Evolutionary conservation across 2,329 filamentous ascomycete genomes (phyloP).

Genomic region (Chlorencoelia australis): DNA sequence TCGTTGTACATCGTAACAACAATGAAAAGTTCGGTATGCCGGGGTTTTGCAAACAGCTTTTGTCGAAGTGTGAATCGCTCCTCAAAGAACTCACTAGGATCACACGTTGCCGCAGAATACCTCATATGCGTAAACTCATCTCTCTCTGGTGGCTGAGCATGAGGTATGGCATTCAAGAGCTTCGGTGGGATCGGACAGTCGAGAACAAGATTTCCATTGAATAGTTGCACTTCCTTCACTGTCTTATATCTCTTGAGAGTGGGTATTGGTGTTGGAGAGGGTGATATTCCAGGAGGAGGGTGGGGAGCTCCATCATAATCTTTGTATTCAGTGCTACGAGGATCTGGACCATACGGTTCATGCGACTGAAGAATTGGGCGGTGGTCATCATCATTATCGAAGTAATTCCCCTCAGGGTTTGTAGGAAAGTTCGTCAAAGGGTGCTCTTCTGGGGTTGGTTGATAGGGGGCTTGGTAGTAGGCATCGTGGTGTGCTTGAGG

Average conservation of each 20-base stretch:
- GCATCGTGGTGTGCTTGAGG: constrained; percentile 80
- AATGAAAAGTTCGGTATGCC: constrained; percentile 92
- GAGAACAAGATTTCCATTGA: constrained; percentile 91
- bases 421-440: constrained; percentile 17
- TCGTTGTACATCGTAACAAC: constrained; percentile 99
- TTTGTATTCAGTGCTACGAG: constrained; percentile 35
- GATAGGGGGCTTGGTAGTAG: constrained; percentile 77
- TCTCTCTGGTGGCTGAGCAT: constrained; percentile 51
- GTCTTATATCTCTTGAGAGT: constrained; percentile 89
- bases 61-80: constrained; percentile 88
- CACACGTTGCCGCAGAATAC: constrained; percentile 90
- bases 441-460: constrained; percentile 39
- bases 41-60: constrained; percentile 80
- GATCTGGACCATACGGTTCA: constrained; percentile 48
- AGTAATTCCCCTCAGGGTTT: constrained; percentile 18
- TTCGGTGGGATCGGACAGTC: constrained; percentile 91
- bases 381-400: constrained; percentile 56
- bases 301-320: constrained; percentile 31
- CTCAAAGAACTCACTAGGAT: constrained; percentile 78
- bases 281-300: constrained; percentile 26
- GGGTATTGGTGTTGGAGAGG: constrained; percentile 44
- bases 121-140: constrained; percentile 89
- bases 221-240: constrained; percentile 95
- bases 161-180: constrained; percentile 49
- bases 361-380: constrained; percentile 61